Evolutionary conservation across 331 rosid genomes (phyloP).

Genomic region (Arachis monticola): DNA sequence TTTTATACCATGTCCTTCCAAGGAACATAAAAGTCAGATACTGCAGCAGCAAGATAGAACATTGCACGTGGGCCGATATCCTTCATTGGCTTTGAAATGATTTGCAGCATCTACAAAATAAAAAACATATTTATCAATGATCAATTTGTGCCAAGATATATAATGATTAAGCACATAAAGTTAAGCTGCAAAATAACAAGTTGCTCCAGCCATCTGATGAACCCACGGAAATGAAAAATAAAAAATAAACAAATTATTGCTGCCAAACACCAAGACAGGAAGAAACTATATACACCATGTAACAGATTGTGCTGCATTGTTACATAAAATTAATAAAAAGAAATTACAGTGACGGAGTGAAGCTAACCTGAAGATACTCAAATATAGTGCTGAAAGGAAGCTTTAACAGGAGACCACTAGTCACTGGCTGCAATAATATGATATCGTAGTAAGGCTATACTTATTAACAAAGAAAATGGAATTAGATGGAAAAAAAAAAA

Average conservation of each 20-base stretch:
- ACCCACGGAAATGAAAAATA: conserved; percentile 14
- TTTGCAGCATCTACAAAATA: conserved; percentile 68
- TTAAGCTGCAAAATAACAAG: conserved; percentile 25
- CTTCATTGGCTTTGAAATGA: conserved; percentile 60
- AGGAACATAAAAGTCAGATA: conserved; percentile 90
- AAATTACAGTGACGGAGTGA: conserved; percentile 24
- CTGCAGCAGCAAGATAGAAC: conserved; percentile 97
- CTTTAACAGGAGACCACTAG: conserved; percentile 66
- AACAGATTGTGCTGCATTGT: conserved; percentile 13
- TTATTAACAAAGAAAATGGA: conserved; percentile 22
- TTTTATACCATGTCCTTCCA: conserved; percentile 91
- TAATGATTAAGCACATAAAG: conserved; percentile 5
- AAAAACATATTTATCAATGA: conserved; percentile 30
- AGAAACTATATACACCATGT: neutral
- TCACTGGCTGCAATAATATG: conserved; percentile 65
- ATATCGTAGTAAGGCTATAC: conserved; percentile 26
- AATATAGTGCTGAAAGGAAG: conserved; percentile 85
- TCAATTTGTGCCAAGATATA: conserved; percentile 16
- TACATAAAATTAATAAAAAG: conserved; percentile 15
- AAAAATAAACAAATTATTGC: conserved; percentile 14
- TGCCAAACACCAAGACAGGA: conserved; percentile 9
- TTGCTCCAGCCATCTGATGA: conserved; percentile 18
- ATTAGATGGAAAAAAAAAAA: neutral
- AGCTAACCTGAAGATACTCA: conserved; percentile 95
- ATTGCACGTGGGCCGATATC: conserved; percentile 62